Evolutionary conservation across 257 asterid species (phyloP).

Genomic region (Salvia rosmarinus): DNA sequence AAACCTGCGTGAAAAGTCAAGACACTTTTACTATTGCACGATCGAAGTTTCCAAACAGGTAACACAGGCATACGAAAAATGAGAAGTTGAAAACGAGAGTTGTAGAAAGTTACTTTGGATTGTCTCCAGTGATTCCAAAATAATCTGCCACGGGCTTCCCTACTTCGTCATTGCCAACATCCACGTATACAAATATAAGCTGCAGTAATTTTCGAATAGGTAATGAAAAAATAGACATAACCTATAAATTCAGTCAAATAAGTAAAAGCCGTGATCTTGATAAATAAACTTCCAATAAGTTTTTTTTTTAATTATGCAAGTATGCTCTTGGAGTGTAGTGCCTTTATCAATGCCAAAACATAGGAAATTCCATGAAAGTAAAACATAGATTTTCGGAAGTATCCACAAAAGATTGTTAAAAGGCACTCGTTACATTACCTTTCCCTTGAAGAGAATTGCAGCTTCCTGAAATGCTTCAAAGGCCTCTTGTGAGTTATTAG

Average conservation of each 20-base stretch:
- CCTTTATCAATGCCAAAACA: background rate
- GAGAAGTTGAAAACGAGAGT: slow-evolving; percentile 29
- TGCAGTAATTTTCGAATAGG: slow-evolving; percentile 41
- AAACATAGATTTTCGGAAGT: too few relatives aligned
- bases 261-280: slow-evolving; percentile 16
- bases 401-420: background rate
- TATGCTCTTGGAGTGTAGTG: background rate
- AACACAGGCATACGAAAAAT: slow-evolving; percentile 27
- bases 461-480: slow-evolving; percentile 78
- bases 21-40: slow-evolving; percentile 21
- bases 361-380: too few relatives aligned
- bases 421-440: slow-evolving; percentile 53
- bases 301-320: background rate
- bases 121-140: slow-evolving; percentile 76
- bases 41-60: background rate
- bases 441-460: slow-evolving; percentile 87
- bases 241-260: background rate
- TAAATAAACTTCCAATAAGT: background rate
- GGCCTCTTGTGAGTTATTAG: slow-evolving; percentile 55
- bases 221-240: slow-evolving; percentile 12
- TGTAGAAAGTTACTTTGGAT: slow-evolving; percentile 59
- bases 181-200: slow-evolving; percentile 77
- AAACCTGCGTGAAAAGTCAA: slow-evolving; percentile 49
- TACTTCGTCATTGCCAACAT: slow-evolving; percentile 73
- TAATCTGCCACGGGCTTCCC: slow-evolving; percentile 90